These are phyloP conservation scores for Colletotrichum horii DNA, from an alignment of 2,329 filamentous ascomycete genomes.

Conservation along the genomic window DNA sequence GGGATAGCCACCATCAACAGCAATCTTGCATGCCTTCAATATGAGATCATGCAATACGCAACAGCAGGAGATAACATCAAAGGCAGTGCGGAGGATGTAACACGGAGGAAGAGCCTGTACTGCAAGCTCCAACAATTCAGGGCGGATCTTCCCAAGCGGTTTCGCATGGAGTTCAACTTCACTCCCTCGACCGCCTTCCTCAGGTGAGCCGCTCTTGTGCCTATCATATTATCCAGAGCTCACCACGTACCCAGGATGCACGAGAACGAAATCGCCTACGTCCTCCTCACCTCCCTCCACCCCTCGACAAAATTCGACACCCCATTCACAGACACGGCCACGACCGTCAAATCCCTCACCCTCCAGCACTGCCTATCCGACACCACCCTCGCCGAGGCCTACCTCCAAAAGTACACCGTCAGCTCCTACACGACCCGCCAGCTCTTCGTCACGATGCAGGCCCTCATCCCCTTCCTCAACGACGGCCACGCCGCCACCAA, in stretches of 20 bases:
- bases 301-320: slow-evolving; percentile 4
- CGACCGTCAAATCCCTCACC: slow-evolving; percentile 6
- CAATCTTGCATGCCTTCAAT: slow-evolving; percentile 1
- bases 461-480: slow-evolving; percentile 16
- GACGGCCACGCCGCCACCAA: slow-evolving; percentile 2
- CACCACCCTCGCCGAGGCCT: slow-evolving; percentile 9
- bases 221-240: not conserved
- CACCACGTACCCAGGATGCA: not conserved
- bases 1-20: slow-evolving; percentile 4
- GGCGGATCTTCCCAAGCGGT: not conserved
- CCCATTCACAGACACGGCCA: not conserved
- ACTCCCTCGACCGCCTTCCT: slow-evolving; percentile 5
- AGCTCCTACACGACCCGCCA: slow-evolving; percentile 12
- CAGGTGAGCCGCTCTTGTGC: not conserved
- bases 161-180: slow-evolving; percentile 4
- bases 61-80: slow-evolving; percentile 8
- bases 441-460: slow-evolving; percentile 11
- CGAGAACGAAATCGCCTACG: slow-evolving; percentile 15
- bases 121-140: slow-evolving; percentile 1
- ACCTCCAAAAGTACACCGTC: not conserved
- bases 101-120: not conserved
- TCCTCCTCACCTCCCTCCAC: not conserved
- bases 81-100: not conserved
- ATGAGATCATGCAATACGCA: slow-evolving; percentile 12
- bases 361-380: slow-evolving; percentile 16